phyloP scores from a whole-genome alignment of 176 grass and related monocot species.

The Triticum turgidum region DNA sequence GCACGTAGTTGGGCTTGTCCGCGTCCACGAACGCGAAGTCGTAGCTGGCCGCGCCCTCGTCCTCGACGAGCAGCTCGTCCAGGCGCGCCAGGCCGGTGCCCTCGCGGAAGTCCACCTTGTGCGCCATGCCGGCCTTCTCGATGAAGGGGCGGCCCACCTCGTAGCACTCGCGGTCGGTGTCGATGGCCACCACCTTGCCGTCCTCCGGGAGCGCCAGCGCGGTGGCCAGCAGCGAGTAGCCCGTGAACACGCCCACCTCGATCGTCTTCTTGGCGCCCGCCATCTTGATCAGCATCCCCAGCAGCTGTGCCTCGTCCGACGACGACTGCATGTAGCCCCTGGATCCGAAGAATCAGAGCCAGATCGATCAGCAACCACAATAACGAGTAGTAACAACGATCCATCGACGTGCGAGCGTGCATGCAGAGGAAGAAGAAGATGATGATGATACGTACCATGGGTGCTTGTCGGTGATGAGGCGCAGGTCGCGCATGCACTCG shows the following conservation, averaged over 20 bases:
- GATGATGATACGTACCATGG: conserved; percentile 9
- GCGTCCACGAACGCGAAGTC: conserved; percentile 25
- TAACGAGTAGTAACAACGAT: not conserved
- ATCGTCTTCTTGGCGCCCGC: conserved; percentile 61
- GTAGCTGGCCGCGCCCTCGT: not conserved
- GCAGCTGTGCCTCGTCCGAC: conserved; percentile 61
- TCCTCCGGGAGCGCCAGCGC: not conserved
- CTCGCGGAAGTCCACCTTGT: conserved; percentile 26
- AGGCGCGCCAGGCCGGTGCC: not conserved
- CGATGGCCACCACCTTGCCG: conserved; percentile 18
- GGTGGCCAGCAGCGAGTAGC: conserved; percentile 26
- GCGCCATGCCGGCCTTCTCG: conserved; percentile 10
- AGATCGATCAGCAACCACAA: not conserved
- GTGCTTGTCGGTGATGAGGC: conserved; percentile 57
- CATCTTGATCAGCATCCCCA: conserved; percentile 80
- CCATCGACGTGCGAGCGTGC: not conserved
- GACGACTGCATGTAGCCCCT: conserved; percentile 47
- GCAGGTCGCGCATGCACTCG: conserved; percentile 68
- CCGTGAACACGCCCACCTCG: conserved; percentile 81
- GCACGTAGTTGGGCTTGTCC: conserved; percentile 18
- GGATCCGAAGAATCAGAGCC: not conserved
- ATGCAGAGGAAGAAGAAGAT: not conserved
- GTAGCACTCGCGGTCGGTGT: not conserved
- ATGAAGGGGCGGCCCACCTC: conserved; percentile 12
- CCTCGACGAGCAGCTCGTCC: conserved; percentile 4